These are phyloP conservation scores for Rutstroemia sp. DNA, from an alignment of 2,329 filamentous ascomycete genomes.

Conservation along the genomic window DNA sequence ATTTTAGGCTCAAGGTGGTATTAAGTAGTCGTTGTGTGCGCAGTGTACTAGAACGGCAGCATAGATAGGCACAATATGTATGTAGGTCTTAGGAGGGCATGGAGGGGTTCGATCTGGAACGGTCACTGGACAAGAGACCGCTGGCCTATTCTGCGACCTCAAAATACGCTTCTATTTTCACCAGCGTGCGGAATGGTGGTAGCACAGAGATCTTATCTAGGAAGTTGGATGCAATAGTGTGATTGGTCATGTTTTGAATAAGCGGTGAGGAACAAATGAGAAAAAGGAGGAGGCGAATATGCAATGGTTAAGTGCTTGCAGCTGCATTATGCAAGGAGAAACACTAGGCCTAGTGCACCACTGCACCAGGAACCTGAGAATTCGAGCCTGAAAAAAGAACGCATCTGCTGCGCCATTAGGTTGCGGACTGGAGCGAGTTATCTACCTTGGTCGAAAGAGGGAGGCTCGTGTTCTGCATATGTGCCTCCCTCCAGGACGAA, in stretches of 20 bases:
- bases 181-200: neutral
- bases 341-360: neutral
- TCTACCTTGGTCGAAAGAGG: neutral
- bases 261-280: neutral
- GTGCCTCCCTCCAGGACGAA: neutral
- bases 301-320: conserved; percentile 9
- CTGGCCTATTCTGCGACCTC: conserved; percentile 1
- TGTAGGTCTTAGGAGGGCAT: neutral
- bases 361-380: neutral
- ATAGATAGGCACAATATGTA: neutral
- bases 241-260: conserved; percentile 3
- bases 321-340: conserved; percentile 7
- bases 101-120: neutral
- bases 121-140: conserved; percentile 4
- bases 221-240: neutral
- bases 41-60: neutral
- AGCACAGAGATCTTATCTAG: neutral
- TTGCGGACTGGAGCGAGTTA: neutral
- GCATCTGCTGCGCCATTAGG: conserved; percentile 1
- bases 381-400: neutral
- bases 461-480: conserved; percentile 3
- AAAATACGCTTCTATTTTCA: neutral
- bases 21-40: too few species aligned
- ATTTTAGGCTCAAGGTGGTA: too few species aligned
- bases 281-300: conserved; percentile 6